phyloP scores from a whole-genome alignment of 2,329 filamentous ascomycete genomes.

The Cadophora gregata region DNA sequence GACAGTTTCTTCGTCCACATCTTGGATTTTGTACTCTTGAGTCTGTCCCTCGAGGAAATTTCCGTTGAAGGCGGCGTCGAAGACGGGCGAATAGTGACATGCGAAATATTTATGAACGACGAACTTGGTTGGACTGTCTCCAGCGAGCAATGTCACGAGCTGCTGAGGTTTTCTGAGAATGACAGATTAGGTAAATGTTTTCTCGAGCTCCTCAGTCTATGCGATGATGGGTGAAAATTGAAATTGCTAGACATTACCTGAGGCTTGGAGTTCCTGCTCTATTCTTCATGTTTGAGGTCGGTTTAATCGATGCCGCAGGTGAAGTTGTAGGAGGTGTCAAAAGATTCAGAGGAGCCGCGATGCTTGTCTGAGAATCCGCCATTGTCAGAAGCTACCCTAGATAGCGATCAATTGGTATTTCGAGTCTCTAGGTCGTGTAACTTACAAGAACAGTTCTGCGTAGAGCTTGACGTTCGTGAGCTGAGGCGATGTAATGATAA shows the following conservation, averaged over 20 bases:
- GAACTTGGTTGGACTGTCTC: constrained; percentile 7
- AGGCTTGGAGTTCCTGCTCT: neutral
- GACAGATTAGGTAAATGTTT: neutral
- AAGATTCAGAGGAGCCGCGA: too few relatives aligned
- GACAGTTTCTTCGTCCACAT: constrained; percentile 13
- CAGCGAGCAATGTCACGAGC: constrained; percentile 20
- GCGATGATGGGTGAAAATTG: neutral
- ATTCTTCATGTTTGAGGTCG: neutral
- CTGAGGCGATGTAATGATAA: too few relatives aligned
- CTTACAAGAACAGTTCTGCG: neutral
- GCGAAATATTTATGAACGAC: constrained; percentile 27
- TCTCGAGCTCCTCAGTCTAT: neutral
- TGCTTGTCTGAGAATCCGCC: neutral
- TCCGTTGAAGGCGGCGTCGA: constrained; percentile 25
- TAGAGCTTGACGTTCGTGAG: neutral
- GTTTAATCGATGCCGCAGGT: neutral
- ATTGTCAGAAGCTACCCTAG: neutral
- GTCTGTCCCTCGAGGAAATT: constrained; percentile 27
- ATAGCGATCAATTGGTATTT: neutral
- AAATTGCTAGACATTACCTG: neutral
- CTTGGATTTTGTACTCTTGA: constrained; percentile 24
- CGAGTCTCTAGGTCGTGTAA: neutral
- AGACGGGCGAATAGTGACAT: constrained; percentile 23
- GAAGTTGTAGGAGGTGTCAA: neutral
- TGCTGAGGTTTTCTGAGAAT: neutral